These are phyloP conservation scores for Beauveria sp. DNA, from an alignment of 2,329 filamentous ascomycete genomes.

Conservation along the genomic window DNA sequence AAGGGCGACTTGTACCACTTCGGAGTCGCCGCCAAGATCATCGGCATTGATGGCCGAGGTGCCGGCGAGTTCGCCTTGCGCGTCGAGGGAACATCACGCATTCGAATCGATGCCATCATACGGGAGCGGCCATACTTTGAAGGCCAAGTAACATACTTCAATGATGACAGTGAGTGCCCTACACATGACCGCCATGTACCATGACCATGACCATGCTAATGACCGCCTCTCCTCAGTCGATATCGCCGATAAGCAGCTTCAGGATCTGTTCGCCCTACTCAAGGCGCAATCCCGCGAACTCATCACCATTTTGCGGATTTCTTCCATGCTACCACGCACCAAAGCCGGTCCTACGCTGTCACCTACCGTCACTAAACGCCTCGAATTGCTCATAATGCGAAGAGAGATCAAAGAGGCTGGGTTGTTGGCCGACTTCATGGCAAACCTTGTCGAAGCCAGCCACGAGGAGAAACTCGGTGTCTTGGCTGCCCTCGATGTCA, in stretches of 20 bases:
- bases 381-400: constrained; percentile 80
- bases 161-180: constrained; percentile 54
- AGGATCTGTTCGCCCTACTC: constrained; percentile 68
- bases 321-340: constrained; percentile 70
- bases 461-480: constrained; percentile 89
- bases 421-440: constrained; percentile 89
- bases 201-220: not conserved
- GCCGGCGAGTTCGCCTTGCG: constrained; percentile 73
- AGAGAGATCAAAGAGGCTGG: constrained; percentile 80
- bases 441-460: constrained; percentile 78
- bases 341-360: constrained; percentile 60
- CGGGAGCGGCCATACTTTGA: constrained; percentile 83
- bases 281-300: constrained; percentile 83
- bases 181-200: not conserved
- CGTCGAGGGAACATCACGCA: constrained; percentile 75
- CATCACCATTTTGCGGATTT: constrained; percentile 74
- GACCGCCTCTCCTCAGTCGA: constrained; percentile 19
- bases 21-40: constrained; percentile 73
- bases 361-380: constrained; percentile 74
- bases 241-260: constrained; percentile 50
- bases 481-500: constrained; percentile 71
- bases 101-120: constrained; percentile 56
- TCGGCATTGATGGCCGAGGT: constrained; percentile 67
- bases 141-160: constrained; percentile 63
- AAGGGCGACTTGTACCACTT: constrained; percentile 73